A percentile compares a stretch with the other conserved stretches of the same genome.
Evolutionary conservation across 257 asterid species (phyloP).

Genomic region (Anisodus tanguticus): DNA sequence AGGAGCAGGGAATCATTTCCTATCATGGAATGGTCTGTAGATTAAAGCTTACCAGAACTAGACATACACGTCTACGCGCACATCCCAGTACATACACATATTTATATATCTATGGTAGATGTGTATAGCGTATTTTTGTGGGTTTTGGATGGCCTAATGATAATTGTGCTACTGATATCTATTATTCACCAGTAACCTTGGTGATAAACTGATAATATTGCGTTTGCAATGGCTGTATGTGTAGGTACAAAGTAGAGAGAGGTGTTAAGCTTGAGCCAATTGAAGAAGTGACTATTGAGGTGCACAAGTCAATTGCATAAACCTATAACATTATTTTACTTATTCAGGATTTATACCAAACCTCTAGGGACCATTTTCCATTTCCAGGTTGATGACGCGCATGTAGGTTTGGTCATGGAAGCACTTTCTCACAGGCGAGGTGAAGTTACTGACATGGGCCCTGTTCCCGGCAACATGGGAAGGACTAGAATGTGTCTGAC

Average conservation of each 20-base stretch:
- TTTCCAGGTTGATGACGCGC: slow-evolving; percentile 89
- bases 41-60: neutral
- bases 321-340: neutral
- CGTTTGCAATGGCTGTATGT: slow-evolving; percentile 26
- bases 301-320: slow-evolving; percentile 35
- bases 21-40: neutral
- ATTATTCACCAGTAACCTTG: neutral
- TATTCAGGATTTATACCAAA: neutral
- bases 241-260: slow-evolving; percentile 82
- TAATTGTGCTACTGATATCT: neutral
- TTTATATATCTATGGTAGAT: neutral
- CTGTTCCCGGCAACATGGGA: slow-evolving; percentile 90
- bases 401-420: slow-evolving; percentile 93
- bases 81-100: neutral
- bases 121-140: neutral
- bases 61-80: neutral
- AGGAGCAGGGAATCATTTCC: neutral
- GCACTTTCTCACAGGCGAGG: slow-evolving; percentile 96
- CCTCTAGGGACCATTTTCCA: slow-evolving; percentile 32
- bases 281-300: slow-evolving; percentile 99
- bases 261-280: slow-evolving; percentile 91
- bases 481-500: slow-evolving; percentile 86
- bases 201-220: neutral
- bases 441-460: slow-evolving; percentile 93
- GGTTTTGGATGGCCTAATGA: slow-evolving; percentile 5